Base-by-base conservation (phyloP, 768 basidiomycete species). In the Suillus tomentosus region DNA sequence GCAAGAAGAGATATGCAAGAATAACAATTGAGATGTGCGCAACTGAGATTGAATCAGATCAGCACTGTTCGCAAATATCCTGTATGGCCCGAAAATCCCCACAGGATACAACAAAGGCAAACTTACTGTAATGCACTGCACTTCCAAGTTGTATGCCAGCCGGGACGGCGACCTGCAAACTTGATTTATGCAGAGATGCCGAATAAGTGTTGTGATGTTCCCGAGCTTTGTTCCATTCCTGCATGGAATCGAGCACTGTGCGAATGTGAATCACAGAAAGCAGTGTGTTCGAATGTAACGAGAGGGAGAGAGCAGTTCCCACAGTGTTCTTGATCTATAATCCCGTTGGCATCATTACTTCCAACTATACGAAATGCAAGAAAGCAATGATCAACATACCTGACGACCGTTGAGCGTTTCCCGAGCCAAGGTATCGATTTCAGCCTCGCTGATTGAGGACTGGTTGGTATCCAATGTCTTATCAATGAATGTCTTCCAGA, bases 261-360 rank as follows among this genome's bases (percentile, higher is more conserved):
- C 34, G 54, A 1, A 55, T 55, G 3, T 55, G 54, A 3, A 13
- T 11, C n/a, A 3, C 10, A 55, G 54, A 36, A 19, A 55, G 54
- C 8, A 31, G 34, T 11, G 3, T 19, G n/a, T 36, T 55, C 34
- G 13, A 15, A 36, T 55, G 34, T 3, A 55, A n/a, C 0, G 34
- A 55, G 19, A 55, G 34, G 1, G 54, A 55, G 11, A n/a, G 34
- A n/a, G 54, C 34, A 5, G 54, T 55, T 34, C 54, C 34, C 11
- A 55, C 34, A n/a, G 54, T 55, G 54, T 55, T 55, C 27, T 55
- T 55, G 19, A 55, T 55, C 54, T 45, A 19, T 3, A 17, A 45
- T 45, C 3, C 43, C 19, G 5, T 45, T 45, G 31, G 43, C 19
- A 10, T 45, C 9, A 43, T 43, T 17, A 10, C 19, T 55, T 53